Evolutionary conservation across 176 grass and related monocot genomes (phyloP), one percentile per base, ranked within the genome.

Genomic region (Juncus effusus): DNA sequence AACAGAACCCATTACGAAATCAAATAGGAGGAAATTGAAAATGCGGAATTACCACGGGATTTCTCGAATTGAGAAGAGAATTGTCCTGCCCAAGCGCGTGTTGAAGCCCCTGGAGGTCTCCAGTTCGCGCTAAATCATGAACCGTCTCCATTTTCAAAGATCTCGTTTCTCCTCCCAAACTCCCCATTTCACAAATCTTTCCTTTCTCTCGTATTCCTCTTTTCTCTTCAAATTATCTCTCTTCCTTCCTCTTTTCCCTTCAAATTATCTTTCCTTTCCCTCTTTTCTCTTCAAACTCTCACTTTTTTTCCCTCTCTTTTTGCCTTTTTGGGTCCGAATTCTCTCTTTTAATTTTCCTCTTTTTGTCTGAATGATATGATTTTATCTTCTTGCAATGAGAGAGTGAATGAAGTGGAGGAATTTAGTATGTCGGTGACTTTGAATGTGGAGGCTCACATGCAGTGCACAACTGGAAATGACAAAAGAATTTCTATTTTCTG

Each of bases 61-160:
- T 91, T 63, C 84, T 83, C 59, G 81, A 82, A 56, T 97, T 97
- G 83, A 97, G 83, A 66, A 93, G 83, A 12, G 57, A 67, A 2
- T 85, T 80, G 67, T 86, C 91, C 68, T 89, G 88, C 75, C 28
- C 67, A 39, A 97, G 80, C 80, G 63, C 76, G 77, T 70, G 89
- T 82, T 86, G 82, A 49, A 97, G 65, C 75, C 80, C 88, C 56
- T 77, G 74, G 75, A 97, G 80, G 76, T 92, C 83, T 6, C 85
- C 88, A 70, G 80, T 75, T 66, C 85, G 88, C 28, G 78, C 85
- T 41, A 77, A 80, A 53, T 75, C 69, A 72, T 97, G 88, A 59
- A 97, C 82, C 60, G 85, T 93, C 50, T 76, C 72, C 37, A 54
- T 28, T 77, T 78, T 89, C 63, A 71, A 67, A 41, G 58, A 59